These are phyloP conservation scores for Wolfiporia cocos DNA, from an alignment of 1,284 basidiomycete genomes.

Conservation along the genomic window DNA sequence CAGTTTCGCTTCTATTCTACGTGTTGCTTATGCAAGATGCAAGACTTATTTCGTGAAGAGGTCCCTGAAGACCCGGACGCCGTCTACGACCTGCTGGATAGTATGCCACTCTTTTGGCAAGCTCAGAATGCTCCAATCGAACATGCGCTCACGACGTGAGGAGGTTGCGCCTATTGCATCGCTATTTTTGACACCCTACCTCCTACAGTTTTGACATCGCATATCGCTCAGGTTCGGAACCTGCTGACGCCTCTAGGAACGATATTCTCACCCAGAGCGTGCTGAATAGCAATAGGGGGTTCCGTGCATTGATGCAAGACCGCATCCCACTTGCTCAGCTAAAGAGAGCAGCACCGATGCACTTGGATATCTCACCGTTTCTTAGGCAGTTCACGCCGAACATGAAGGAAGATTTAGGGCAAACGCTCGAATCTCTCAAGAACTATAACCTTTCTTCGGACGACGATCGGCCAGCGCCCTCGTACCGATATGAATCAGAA, in stretches of 20 bases:
- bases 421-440: constrained; percentile 32
- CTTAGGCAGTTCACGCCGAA: constrained; percentile 37
- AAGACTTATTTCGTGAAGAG: constrained; percentile 24
- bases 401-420: constrained; percentile 27
- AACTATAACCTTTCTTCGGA: constrained; percentile 36
- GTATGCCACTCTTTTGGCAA: constrained; percentile 51
- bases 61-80: constrained; percentile 29
- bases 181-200: too few relatives aligned
- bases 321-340: constrained; percentile 38
- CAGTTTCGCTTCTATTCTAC: constrained; percentile 17
- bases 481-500: constrained; percentile 41
- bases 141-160: constrained; percentile 57
- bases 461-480: constrained; percentile 30
- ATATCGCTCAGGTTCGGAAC: constrained; percentile 45
- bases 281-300: constrained; percentile 44
- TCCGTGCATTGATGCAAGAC: constrained; percentile 42
- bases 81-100: constrained; percentile 43
- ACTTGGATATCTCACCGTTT: constrained; percentile 39
- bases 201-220: constrained; percentile 58
- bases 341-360: constrained; percentile 42
- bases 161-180: too few relatives aligned
- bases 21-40: constrained; percentile 17
- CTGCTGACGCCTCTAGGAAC: constrained; percentile 34
- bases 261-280: constrained; percentile 50
- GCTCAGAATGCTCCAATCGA: constrained; percentile 39